A percentile compares a stretch with the other conserved stretches of the same genome.
These are phyloP conservation scores for Penicillium fuscoglaucum DNA, from an alignment of 2,329 filamentous ascomycete genomes.

Conservation along the genomic window DNA sequence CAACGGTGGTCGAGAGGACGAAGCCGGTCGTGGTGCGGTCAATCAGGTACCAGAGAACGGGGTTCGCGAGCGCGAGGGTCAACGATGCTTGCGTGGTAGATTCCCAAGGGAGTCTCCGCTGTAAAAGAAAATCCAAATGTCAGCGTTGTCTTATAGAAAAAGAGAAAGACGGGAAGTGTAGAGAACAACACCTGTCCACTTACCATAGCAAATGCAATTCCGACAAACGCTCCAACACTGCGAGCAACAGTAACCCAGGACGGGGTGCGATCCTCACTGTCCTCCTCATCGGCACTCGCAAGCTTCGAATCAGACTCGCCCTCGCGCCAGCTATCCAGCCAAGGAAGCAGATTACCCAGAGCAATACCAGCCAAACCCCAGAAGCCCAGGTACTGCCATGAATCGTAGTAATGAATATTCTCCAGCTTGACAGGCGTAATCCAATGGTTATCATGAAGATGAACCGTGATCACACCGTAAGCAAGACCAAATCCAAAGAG, in stretches of 20 bases:
- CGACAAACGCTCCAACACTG: slow-evolving; percentile 69
- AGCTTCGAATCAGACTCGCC: slow-evolving; percentile 38
- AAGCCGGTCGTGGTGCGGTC: slow-evolving; percentile 87
- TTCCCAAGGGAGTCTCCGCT: slow-evolving; percentile 90
- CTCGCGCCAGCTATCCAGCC: slow-evolving; percentile 76
- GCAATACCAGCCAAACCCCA: slow-evolving; percentile 81
- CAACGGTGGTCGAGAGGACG: slow-evolving; percentile 72
- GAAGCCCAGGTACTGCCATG: slow-evolving; percentile 69
- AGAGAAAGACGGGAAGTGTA: not conserved
- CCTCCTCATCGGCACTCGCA: slow-evolving; percentile 31
- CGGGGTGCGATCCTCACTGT: slow-evolving; percentile 32
- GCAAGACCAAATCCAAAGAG: slow-evolving; percentile 77
- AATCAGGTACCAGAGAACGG: slow-evolving; percentile 92
- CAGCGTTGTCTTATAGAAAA: slow-evolving; percentile 5
- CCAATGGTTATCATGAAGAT: slow-evolving; percentile 69
- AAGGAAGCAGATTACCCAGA: slow-evolving; percentile 78
- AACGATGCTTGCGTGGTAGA: slow-evolving; percentile 91
- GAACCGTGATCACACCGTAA: slow-evolving; percentile 79
- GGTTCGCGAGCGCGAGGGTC: slow-evolving; percentile 86
- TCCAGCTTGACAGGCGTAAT: slow-evolving; percentile 64
- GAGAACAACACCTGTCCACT: slow-evolving; percentile 39
- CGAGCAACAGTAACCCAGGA: slow-evolving; percentile 71
- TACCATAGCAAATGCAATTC: slow-evolving; percentile 80
- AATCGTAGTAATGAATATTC: slow-evolving; percentile 52
- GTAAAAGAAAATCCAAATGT: slow-evolving; percentile 16